Conservation (phyloP, 164 flowering plant species). For the grape (Vitis vinifera) region DNA sequence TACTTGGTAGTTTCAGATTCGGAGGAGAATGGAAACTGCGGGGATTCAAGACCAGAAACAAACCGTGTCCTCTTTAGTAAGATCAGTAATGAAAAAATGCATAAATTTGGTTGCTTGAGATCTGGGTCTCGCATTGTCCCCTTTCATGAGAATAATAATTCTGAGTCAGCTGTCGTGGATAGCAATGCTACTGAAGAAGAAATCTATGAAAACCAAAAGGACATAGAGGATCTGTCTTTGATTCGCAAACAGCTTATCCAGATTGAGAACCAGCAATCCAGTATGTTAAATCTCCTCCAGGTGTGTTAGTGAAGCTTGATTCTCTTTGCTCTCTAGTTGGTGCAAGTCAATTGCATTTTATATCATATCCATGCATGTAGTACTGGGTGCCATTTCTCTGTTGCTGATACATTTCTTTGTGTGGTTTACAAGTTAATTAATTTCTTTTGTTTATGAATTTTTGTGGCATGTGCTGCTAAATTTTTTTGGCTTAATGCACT, state of each 20-base stretch:
- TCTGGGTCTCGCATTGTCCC: conserved; percentile 82
- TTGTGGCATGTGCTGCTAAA: too few species aligned
- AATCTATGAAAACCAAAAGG: conserved; percentile 34
- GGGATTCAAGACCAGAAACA: conserved; percentile 28
- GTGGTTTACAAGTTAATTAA: background rate
- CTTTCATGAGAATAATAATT: conserved; percentile 32
- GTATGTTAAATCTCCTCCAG: conserved; percentile 79
- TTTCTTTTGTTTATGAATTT: too few species aligned
- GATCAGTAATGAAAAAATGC: conserved; percentile 35
- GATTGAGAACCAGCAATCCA: conserved; percentile 90
- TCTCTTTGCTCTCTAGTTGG: background rate
- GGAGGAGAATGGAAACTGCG: conserved; percentile 20
- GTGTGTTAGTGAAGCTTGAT: conserved; percentile 30
- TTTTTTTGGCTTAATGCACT: too few species aligned
- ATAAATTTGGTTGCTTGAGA: conserved; percentile 41
- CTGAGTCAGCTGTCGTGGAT: conserved; percentile 30
- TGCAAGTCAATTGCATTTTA: conserved; percentile 4
- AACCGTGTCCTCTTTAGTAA: conserved; percentile 41
- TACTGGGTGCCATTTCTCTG: background rate
- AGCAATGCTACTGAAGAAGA: conserved; percentile 33
- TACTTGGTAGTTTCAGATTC: conserved; percentile 20
- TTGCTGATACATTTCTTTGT: background rate
- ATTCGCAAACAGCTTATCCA: conserved; percentile 78
- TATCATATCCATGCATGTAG: background rate
- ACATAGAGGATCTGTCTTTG: conserved; percentile 62